Evolutionary conservation across 2,329 filamentous ascomycete genomes (phyloP), one percentile per base, ranked within the genome.

Genomic region (Pestalotiopsis fici): DNA sequence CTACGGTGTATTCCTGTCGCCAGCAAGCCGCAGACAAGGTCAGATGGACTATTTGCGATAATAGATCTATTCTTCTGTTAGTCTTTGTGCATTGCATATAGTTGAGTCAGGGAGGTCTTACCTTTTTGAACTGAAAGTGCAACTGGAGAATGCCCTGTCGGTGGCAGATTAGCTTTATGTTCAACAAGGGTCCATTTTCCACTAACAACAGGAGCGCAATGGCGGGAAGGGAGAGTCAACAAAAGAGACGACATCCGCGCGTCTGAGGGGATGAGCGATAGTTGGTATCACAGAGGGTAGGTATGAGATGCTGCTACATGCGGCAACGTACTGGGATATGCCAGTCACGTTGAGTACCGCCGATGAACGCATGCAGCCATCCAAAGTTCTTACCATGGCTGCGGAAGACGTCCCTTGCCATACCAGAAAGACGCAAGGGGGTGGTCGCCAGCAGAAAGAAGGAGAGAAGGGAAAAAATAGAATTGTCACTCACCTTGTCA

Each of bases 91-190:
- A 31, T 23, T 64, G 47, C 25, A n/a, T 23, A 64, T 27, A 47
- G 47, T 15, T 31, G 27, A 35, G 47, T 31, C 43, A 56, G 15
- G 61, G 43, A 47, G 31, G 12, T 55, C 61, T 76, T 80, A 97
- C 94, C 89, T 97, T 97, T 81, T 98, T 99, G 86, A 98, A 98
- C 80, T 98, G 95, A 79, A 99, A 99, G 79, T 98, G 95, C 67
- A 99, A 87, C 82, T 98, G 95, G 67, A 99, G 83, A 74, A 98
- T 97, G 65, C 95, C 95, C 93, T 97, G 77, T 71, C 67, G 72
- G 60, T 62, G 68, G 68, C 67, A 73, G 35, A 70, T 79, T 68
- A 79, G 76, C 69, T 71, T 65, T 66, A 61, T 37, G 28, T 66
- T 60, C 66, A 39, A 65, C 27, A 61, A 69, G 61, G 69, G 65